Evolutionary conservation across 1,139 yeast species (phyloP), one percentile per base, ranked within the genome.

Genomic region (Sugiyamaella japonica): DNA sequence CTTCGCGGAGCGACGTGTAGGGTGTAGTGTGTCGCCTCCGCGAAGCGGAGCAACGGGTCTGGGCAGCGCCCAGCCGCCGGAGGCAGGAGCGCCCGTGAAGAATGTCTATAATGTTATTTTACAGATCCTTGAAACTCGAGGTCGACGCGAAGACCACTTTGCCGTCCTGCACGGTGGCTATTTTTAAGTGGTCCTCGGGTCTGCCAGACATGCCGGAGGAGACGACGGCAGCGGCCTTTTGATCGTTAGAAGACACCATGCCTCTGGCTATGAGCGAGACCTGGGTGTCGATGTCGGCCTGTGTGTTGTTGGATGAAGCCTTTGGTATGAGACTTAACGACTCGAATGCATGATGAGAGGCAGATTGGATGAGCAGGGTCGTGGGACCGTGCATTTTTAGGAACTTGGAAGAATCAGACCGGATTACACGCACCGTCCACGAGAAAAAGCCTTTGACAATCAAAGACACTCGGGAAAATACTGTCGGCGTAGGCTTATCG

Each of bases 111-210:
- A 16, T 28, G 43, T 23, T 25, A 25, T 37, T 50, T 43, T 6
- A 25, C 29, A 25, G 44, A 50, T 37, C 44, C 50, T 44, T 37
- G 28, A 50, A 50, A 37, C 37, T 50, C 23, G 40, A 16, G 17
- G 54, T 51, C 8, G 50, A 31, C 10, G 9, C 55, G 45, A 66
- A 64, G n/a, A 53, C 47, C 28, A 62, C 69, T 32, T 60, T 59
- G n/a, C 68, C 68, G 29, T 63, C 59, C 5, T 41, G 46, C 2
- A 66, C 61, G 7, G 65, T 61, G 9, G 64, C 69, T 12, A 64
- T 48, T 55, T 66, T 66, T 48, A 66, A 54, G 48, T 66, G 65
- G 47, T 64, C 61, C 31, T 59, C 61, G 1, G 68, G 65, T 8
- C 46, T 47, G 13, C 64, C 62, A 10, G 47, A 38, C 54, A 61